These are phyloP conservation scores for Didymosphaeria variabile DNA, from an alignment of 2,329 filamentous ascomycete genomes.

Conservation along the genomic window DNA sequence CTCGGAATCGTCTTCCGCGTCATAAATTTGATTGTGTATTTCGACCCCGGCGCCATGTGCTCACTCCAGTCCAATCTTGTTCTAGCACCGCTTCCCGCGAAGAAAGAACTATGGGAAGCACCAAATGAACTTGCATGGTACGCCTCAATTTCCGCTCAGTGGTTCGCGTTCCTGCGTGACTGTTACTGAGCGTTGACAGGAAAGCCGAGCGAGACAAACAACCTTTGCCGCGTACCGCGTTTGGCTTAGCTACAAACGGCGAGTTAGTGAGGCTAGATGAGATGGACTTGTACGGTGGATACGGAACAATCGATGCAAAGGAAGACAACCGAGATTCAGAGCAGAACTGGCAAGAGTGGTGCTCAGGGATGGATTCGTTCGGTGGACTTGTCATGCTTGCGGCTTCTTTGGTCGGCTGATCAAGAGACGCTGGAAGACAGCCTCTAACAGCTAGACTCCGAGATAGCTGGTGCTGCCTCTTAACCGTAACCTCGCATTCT, in stretches of 20 bases:
- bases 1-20: conserved; percentile 52
- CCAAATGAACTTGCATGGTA: conserved; percentile 42
- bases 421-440: no score
- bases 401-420: conserved; percentile 43
- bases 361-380: conserved; percentile 56
- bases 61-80: conserved; percentile 46
- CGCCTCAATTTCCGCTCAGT: background rate
- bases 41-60: conserved; percentile 53
- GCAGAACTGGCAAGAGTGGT: conserved; percentile 57
- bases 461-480: no score
- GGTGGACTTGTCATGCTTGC: conserved; percentile 58
- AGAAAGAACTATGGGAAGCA: conserved; percentile 58
- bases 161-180: no score
- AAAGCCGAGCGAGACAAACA: conserved; percentile 40
- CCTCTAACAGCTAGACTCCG: no score
- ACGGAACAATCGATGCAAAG: conserved; percentile 25
- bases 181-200: conserved; percentile 18
- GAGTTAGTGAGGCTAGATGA: conserved; percentile 45
- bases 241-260: conserved; percentile 45
- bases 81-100: conserved; percentile 55
- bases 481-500: no score
- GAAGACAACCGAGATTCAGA: conserved; percentile 20
- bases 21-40: conserved; percentile 55
- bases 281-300: conserved; percentile 31
- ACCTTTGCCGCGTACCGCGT: conserved; percentile 28